Evolutionary conservation across 2,329 filamentous ascomycete species (phyloP), one percentile per base, ranked within the genome.

Genomic region (Epicoccum sorghinum): DNA sequence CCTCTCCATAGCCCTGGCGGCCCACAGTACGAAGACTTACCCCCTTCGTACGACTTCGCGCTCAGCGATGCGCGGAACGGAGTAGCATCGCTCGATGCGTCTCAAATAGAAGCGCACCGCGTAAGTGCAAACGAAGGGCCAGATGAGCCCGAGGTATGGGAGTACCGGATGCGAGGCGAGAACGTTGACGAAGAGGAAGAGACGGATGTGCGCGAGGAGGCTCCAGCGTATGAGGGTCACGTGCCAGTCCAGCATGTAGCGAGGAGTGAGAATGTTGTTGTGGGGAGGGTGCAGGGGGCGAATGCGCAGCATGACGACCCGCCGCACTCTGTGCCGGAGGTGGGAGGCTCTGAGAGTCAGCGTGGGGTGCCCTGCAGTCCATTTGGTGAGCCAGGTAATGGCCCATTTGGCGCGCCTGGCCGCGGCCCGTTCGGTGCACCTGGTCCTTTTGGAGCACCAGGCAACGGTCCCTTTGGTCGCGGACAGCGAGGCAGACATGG

Each of bases 1-100:
- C 27, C 27, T 29, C 27, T 29, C 27, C 27, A 29, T 3, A 29
- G 27, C 27, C 27, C 27, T 7, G 27, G 27, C 27, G 71, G 72
- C 7, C 69, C 70, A 1, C 68, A 65, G 12, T 74, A 73, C 42
- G 69, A 74, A 43, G 73, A 75, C 45, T 56, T 74, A 3, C 73
- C 72, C 14, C 73, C 73, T 2, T 69, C 71, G 0, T 75, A 75
- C 46, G 70, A 73, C 38, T 67, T 75, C 50, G 73, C 72, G 4
- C 66, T 70, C 3, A 57, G 62, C 25, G 67, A 74, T 49, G 64
- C 66, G 29, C 63, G 64, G 40, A 62, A 65, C 36, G 68, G 67
- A 12, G 48, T 64, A 14, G 48, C 64, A 9, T 59, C 69, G 1
- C 46, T 69, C 13, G 62, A 69, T 38, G 65, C 66, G 4, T 66